Evolutionary conservation across 1,139 yeast genomes (phyloP).

Genomic region (Hyphopichia buzzinii): DNA sequence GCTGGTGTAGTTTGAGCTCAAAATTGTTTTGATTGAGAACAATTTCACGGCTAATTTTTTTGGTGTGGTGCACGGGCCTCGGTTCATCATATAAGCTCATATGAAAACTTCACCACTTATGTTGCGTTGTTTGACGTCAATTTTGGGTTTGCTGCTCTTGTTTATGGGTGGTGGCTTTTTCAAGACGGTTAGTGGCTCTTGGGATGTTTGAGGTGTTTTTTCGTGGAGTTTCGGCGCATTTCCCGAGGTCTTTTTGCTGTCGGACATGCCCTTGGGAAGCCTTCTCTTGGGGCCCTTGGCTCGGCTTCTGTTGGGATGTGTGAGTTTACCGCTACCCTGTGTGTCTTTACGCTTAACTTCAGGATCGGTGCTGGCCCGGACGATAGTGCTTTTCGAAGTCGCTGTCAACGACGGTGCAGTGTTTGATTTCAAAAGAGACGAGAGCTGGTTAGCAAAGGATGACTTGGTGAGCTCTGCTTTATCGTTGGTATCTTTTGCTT

Average conservation of each 20-base stretch:
- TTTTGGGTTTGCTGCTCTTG: conserved; percentile 27
- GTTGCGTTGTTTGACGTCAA: conserved; percentile 26
- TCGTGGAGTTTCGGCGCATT: too few relatives aligned
- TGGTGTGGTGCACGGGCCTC: neutral
- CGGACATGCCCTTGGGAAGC: conserved; percentile 44
- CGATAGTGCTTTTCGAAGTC: neutral
- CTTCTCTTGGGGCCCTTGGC: conserved; percentile 76
- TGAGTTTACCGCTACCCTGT: conserved; percentile 27
- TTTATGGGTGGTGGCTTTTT: conserved; percentile 30
- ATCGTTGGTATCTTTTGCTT: neutral
- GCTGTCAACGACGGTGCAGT: conserved; percentile 18
- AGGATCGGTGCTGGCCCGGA: neutral
- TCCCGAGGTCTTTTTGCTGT: neutral
- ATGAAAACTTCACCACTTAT: conserved; percentile 33
- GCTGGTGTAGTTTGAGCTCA: neutral
- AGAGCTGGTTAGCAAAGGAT: conserved; percentile 19
- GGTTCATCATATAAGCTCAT: neutral
- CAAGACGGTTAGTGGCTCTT: neutral
- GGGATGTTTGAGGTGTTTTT: neutral
- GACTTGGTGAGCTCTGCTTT: neutral
- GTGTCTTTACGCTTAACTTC: conserved; percentile 8
- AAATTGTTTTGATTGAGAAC: neutral
- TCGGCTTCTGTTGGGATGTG: conserved; percentile 61
- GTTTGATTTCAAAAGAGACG: conserved; percentile 21
- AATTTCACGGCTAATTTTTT: too few relatives aligned